Evolutionary conservation across 176 grass and related monocot species (phyloP), one percentile per base, ranked within the genome.

Genomic region (Avena atlantica): DNA sequence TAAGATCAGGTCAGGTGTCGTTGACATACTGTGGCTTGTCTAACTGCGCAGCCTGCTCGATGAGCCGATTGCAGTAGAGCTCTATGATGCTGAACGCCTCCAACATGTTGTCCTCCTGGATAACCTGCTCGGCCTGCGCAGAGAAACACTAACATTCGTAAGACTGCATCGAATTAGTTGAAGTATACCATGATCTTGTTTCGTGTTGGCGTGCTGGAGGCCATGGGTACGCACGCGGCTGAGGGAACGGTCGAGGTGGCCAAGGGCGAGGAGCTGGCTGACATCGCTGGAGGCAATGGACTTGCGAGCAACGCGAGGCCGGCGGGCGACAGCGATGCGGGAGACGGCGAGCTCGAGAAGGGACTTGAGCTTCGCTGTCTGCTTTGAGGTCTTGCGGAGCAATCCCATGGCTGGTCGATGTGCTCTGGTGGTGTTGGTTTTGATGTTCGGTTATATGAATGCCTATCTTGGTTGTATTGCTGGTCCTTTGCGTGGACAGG

Each of bases 21-120:
- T 29, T 29, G 36, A 13, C 65, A 8, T 63, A 92, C 87, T 57
- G 0, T 11, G 72, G 74, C 23, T 89, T 89, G 27, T 92, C 83
- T 37, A 92, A 10, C 23, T 86, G 66, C 1, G 23, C 58, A 44
- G 57, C 47, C 11, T 78, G 53, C 58, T 89, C 49, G 14, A 78
- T 86, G 36, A 92, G 78, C 66, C 73, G 87, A 52, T 86, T 86
- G 74, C 90, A 92, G 66, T 83, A 89, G 37, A 71, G 24, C 84
- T 89, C 90, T 31, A 89, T 89, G 10, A 92, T 89, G 24, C 37
- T 15, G 52, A 86, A 92, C 12, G 79, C 90, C 67, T 89, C 79
- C 74, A 92, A 19, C 66, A 83, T 89, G 64, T 83, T 92, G 21
- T 84, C 83, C 65, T 89, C 87, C 84, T 79, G 47, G 61, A 92